Conservation (phyloP, 257 asterid species). For the Solanum raphanifolium region DNA sequence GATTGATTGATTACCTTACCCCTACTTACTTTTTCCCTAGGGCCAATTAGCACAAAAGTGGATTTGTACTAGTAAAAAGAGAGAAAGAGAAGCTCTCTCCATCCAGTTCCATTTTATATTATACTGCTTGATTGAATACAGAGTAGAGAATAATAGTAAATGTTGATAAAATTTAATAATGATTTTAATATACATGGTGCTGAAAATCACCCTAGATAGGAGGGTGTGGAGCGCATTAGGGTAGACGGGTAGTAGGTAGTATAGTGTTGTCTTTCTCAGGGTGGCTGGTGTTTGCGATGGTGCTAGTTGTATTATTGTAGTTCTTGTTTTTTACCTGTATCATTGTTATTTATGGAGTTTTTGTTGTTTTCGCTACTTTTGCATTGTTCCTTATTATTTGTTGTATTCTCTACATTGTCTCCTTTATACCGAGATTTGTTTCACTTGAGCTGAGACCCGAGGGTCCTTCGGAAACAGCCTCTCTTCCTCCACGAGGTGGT, state of each 20-base stretch:
- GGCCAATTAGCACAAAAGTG: background rate
- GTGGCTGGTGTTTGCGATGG: background rate
- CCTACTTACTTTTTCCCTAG: background rate
- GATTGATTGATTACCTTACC: background rate
- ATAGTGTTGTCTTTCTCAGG: background rate
- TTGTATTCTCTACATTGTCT: background rate
- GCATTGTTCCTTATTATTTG: background rate
- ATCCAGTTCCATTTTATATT: background rate
- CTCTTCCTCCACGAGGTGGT: background rate
- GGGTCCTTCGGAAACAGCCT: background rate
- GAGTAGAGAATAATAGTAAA: background rate
- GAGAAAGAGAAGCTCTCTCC: background rate
- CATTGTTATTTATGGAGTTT: background rate
- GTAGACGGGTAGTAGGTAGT: background rate
- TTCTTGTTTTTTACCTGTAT: background rate
- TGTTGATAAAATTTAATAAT: background rate
- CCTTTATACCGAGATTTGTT: background rate
- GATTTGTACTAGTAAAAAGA: background rate
- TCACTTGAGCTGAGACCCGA: background rate
- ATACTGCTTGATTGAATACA: background rate
- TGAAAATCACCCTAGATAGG: background rate
- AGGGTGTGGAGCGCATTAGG: background rate
- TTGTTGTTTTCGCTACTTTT: background rate
- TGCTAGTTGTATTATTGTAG: background rate
- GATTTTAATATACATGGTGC: background rate